Conservation (phyloP, 371 early-diverging fungal genomes). For the Mortierella sp. region DNA sequence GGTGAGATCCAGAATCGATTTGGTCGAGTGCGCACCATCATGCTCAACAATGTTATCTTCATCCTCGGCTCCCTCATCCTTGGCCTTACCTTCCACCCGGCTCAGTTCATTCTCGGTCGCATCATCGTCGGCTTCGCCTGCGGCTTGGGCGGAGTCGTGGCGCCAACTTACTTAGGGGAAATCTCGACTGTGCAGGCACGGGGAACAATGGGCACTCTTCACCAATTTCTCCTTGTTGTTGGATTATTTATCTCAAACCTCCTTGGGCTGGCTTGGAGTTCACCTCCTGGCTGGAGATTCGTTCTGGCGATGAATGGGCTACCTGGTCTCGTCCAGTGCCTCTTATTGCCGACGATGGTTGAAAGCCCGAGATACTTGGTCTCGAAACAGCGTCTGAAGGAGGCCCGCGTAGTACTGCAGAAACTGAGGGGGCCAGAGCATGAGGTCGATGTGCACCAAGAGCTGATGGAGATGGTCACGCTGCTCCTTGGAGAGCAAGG, state of each 20-base stretch:
- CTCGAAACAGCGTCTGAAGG: conserved; percentile 65
- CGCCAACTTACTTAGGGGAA: conserved; percentile 86
- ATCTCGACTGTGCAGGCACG: conserved; percentile 79
- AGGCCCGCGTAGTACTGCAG: conserved; percentile 68
- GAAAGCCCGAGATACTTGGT: conserved; percentile 83
- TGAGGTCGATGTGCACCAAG: conserved; percentile 47
- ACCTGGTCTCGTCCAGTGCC: conserved; percentile 75
- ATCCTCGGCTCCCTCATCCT: conserved; percentile 76
- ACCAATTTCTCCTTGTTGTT: conserved; percentile 84
- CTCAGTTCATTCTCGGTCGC: conserved; percentile 82
- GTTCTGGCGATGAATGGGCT: conserved; percentile 69
- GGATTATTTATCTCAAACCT: conserved; percentile 79
- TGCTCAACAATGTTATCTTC: conserved; percentile 72
- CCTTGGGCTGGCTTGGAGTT: conserved; percentile 67
- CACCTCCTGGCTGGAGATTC: conserved; percentile 77
- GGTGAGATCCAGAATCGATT: conserved; percentile 67
- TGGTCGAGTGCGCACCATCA: conserved; percentile 78
- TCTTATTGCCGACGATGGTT: conserved; percentile 76
- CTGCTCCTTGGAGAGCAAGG: conserved; percentile 53
- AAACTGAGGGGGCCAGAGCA: conserved; percentile 70
- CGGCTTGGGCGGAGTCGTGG: conserved; percentile 83
- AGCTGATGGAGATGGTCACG: conserved; percentile 70
- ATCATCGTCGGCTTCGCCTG: conserved; percentile 86
- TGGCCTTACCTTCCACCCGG: conserved; percentile 65
- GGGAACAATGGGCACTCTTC: conserved; percentile 76